phyloP scores from a whole-genome alignment of 2,329 filamentous ascomycete species.

The Fusarium annulatum region DNA sequence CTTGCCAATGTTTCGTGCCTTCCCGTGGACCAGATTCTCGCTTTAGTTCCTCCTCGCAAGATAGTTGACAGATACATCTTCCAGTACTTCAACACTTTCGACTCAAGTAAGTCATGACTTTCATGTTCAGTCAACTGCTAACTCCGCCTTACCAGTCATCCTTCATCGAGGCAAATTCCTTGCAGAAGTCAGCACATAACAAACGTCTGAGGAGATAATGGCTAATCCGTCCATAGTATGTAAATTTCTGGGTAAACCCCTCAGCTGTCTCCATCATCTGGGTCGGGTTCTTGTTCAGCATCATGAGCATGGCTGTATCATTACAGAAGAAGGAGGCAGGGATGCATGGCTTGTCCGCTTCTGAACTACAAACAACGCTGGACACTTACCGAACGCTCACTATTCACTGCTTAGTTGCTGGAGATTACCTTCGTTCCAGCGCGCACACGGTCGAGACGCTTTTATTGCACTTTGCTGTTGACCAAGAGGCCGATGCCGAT shows the following conservation, averaged over 20 bases:
- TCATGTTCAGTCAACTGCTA: background rate
- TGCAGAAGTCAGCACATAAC: background rate
- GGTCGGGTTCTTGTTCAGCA: conserved; percentile 17
- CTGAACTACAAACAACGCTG: conserved; percentile 3
- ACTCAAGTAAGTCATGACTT: conserved; percentile 3
- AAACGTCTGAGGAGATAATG: background rate
- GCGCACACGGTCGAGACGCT: conserved; percentile 31
- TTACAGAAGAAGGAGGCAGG: background rate
- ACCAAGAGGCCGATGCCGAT: conserved; percentile 23
- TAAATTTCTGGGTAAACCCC: conserved; percentile 5
- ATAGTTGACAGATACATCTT: conserved; percentile 35
- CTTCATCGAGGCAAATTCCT: conserved; percentile 19
- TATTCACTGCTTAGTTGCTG: conserved; percentile 33
- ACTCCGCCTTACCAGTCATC: background rate
- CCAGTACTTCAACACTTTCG: conserved; percentile 34
- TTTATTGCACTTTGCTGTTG: conserved; percentile 29
- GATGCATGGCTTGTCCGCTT: background rate
- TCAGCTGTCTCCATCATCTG: conserved; percentile 6
- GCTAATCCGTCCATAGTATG: background rate
- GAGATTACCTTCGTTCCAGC: conserved; percentile 29
- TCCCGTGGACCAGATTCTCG: conserved; percentile 18
- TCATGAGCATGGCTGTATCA: conserved; percentile 6
- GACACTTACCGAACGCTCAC: conserved; percentile 29
- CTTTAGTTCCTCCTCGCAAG: conserved; percentile 23
- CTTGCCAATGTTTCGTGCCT: background rate